These are phyloP conservation scores for Akanthomyces muscarius DNA, from an alignment of 2,329 filamentous ascomycete species.

Conservation along the genomic window DNA sequence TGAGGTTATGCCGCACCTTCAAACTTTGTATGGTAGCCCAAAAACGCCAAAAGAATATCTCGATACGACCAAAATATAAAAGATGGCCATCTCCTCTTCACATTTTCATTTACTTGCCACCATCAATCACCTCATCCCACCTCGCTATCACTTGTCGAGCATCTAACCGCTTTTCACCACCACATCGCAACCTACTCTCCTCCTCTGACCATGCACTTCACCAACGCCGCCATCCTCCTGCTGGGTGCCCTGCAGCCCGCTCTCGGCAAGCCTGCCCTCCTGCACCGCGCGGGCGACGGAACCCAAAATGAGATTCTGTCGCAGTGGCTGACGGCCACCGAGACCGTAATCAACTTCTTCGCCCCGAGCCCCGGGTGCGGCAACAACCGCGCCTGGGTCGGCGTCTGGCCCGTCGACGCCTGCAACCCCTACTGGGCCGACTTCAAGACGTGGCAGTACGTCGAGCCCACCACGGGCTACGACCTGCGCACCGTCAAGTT, in stretches of 20 bases:
- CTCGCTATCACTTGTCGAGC: too few relatives aligned
- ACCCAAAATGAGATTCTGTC: not conserved
- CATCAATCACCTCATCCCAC: too few relatives aligned
- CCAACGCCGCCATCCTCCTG: not conserved
- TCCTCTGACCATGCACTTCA: not conserved
- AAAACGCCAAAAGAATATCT: too few relatives aligned
- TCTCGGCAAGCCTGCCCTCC: not conserved
- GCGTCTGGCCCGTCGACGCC: not conserved
- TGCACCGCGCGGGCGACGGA: not conserved
- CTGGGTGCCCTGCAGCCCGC: conserved; percentile 2
- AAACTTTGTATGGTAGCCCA: too few relatives aligned
- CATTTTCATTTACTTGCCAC: not conserved
- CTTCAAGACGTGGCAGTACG: not conserved
- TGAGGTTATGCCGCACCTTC: too few relatives aligned
- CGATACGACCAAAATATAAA: not conserved
- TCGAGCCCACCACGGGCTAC: not conserved
- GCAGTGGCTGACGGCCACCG: not conserved
- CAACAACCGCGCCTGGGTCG: not conserved
- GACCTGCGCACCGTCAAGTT: not conserved
- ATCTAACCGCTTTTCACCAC: not conserved
- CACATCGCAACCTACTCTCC: too few relatives aligned
- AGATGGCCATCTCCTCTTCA: not conserved
- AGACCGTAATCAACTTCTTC: not conserved
- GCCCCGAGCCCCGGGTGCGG: not conserved
- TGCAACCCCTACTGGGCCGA: not conserved